Percentiles rank a stretch among this genome's conserved stretches.
Evolutionary conservation across 2,329 filamentous ascomycete genomes (phyloP).

Genomic region (Tolypocladium pustulatum): DNA sequence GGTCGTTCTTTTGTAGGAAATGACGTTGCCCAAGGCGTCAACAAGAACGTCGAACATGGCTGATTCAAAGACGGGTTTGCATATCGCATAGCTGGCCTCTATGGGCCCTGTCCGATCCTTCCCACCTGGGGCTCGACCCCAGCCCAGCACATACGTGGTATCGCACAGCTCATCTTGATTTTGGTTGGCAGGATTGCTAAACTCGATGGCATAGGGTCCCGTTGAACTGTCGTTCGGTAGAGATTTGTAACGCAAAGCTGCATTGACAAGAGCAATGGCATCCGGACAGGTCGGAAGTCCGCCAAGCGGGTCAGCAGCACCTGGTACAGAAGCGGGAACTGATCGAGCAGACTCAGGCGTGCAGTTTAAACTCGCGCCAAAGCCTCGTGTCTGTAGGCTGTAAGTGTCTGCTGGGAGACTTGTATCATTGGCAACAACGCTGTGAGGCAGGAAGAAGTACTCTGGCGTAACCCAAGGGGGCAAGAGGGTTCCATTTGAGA

Average conservation of each 20-base stretch:
- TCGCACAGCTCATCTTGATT: too few relatives aligned
- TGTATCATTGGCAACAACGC: neutral
- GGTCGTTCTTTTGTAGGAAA: constrained; percentile 7
- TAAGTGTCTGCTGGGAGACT: neutral
- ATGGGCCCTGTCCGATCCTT: neutral
- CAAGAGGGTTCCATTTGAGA: constrained; percentile 28
- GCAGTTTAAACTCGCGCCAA: constrained; percentile 14
- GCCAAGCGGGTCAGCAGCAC: too few relatives aligned
- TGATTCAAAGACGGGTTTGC: constrained; percentile 16
- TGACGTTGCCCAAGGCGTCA: constrained; percentile 13
- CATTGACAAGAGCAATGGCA: neutral
- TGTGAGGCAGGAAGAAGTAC: constrained; percentile 37
- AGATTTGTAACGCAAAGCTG: too few relatives aligned
- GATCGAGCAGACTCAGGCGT: neutral
- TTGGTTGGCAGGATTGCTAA: too few relatives aligned
- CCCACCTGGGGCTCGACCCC: constrained; percentile 12
- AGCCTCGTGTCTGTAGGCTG: constrained; percentile 14
- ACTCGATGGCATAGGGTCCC: too few relatives aligned
- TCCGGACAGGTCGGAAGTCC: neutral
- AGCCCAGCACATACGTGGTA: constrained; percentile 8
- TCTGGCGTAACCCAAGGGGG: constrained; percentile 37
- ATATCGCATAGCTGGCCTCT: constrained; percentile 12
- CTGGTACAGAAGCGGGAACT: neutral
- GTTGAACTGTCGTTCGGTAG: too few relatives aligned
- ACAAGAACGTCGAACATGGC: constrained; percentile 23